Evolutionary conservation across 352 stramenopile species (phyloP).

Genomic region (Globisporangium camurandrum): DNA sequence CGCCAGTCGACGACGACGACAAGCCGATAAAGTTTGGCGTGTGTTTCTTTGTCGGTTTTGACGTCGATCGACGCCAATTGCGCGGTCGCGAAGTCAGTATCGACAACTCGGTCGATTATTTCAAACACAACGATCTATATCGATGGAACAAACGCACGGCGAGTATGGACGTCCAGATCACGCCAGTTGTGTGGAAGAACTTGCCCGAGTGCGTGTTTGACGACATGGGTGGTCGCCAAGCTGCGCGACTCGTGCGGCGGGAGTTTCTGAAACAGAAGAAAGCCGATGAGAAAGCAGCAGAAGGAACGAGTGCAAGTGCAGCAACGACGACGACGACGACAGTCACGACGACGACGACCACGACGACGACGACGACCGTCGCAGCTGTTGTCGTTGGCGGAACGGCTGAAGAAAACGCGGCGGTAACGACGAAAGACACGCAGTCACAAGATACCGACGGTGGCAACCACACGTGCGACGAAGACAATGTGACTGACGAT

Average conservation of each 20-base stretch:
- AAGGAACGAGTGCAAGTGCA: conserved; percentile 8
- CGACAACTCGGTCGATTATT: conserved; percentile 82
- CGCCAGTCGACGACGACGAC: neutral
- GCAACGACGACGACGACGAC: conserved; percentile 20
- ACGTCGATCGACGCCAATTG: conserved; percentile 73
- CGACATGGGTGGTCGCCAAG: conserved; percentile 66
- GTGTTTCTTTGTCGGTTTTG: conserved; percentile 84
- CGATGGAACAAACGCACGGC: conserved; percentile 84
- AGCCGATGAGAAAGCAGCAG: conserved; percentile 67
- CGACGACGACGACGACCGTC: conserved; percentile 31
- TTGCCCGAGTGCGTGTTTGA: conserved; percentile 81
- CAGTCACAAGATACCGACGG: conserved; percentile 54
- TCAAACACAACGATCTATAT: conserved; percentile 86
- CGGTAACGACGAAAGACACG: conserved; percentile 40
- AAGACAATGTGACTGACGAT: conserved; percentile 29
- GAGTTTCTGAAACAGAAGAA: conserved; percentile 86
- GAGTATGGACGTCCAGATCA: conserved; percentile 84
- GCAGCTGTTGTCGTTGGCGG: conserved; percentile 32
- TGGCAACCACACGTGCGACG: conserved; percentile 32
- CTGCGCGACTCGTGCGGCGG: conserved; percentile 48
- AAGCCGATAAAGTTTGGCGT: conserved; percentile 57
- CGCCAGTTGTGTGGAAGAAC: conserved; percentile 80
- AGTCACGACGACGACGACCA: conserved; percentile 18
- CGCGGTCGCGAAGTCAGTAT: conserved; percentile 78
- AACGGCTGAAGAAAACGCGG: conserved; percentile 29